A percentile compares a stretch with the other conserved stretches of the same genome.
phyloP scores from a whole-genome alignment of 2,329 filamentous ascomycete genomes.

The Aaosphaeria pasadenensis region DNA sequence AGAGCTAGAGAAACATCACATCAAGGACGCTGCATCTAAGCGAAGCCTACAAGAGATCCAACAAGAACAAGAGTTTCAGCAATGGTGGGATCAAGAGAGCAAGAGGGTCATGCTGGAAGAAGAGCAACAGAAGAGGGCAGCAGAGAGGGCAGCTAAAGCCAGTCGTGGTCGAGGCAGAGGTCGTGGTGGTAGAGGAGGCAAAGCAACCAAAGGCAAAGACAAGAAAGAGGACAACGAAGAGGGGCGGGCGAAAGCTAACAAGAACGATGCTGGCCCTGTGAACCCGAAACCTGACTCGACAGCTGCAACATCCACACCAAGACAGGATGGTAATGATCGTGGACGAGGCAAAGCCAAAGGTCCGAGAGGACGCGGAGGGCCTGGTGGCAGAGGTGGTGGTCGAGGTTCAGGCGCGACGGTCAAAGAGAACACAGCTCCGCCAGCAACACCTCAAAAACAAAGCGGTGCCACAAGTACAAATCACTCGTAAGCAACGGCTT shows the following conservation, averaged over 20 bases:
- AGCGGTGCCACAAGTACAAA: too few relatives aligned
- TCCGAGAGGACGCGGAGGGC: slow-evolving; percentile 7
- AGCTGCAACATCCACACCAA: slow-evolving; percentile 6
- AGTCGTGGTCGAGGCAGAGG: slow-evolving; percentile 24
- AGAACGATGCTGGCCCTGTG: slow-evolving; percentile 3
- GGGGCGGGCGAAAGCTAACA: slow-evolving; percentile 12
- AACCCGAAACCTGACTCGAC: slow-evolving; percentile 3
- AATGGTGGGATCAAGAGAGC: slow-evolving; percentile 93
- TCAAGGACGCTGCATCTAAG: slow-evolving; percentile 82
- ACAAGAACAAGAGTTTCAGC: slow-evolving; percentile 92
- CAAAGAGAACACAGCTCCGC: slow-evolving; percentile 5
- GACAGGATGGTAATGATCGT: slow-evolving; percentile 9
- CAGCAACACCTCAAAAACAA: neutral
- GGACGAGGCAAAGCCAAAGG: slow-evolving; percentile 4
- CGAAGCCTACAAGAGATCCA: slow-evolving; percentile 92
- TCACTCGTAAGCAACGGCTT: too few relatives aligned
- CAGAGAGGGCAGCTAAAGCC: slow-evolving; percentile 23
- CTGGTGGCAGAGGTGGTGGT: slow-evolving; percentile 21
- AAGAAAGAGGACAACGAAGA: slow-evolving; percentile 19
- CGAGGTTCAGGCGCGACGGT: slow-evolving; percentile 10
- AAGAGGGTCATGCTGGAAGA: slow-evolving; percentile 64
- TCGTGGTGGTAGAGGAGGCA: slow-evolving; percentile 20
- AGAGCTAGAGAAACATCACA: slow-evolving; percentile 75
- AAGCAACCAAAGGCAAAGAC: slow-evolving; percentile 14
- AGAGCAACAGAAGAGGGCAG: slow-evolving; percentile 39